These are phyloP conservation scores for Leccinum fallax DNA, from an alignment of 1,284 basidiomycete species.

Conservation along the genomic window DNA sequence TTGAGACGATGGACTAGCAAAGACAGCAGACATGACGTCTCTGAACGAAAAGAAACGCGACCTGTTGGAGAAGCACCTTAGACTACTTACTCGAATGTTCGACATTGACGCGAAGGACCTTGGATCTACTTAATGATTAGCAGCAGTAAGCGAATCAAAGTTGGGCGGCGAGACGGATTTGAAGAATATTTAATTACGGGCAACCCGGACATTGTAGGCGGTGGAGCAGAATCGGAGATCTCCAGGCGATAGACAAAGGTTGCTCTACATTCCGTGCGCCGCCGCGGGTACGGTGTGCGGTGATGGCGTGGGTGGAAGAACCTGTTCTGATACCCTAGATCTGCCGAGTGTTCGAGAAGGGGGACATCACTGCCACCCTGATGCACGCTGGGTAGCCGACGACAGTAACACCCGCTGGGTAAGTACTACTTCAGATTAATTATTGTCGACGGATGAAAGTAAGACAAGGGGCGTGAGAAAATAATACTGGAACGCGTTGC, in stretches of 20 bases:
- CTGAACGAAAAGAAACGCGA: not conserved
- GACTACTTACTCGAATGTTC: not conserved
- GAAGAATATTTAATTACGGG: not conserved
- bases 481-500: conserved; percentile 18
- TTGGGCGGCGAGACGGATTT: not conserved
- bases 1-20: not conserved
- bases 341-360: not conserved
- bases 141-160: not conserved
- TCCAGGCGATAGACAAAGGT: not conserved
- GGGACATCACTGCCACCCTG: not conserved
- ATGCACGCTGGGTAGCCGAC: not conserved
- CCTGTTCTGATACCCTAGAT: not conserved
- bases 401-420: not conserved
- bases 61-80: not conserved
- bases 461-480: conserved; percentile 20
- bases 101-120: not conserved
- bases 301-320: conserved; percentile 4
- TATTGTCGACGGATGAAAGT: not conserved
- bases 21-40: not conserved
- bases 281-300: not conserved
- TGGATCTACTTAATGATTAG: conserved; percentile 2
- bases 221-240: not conserved
- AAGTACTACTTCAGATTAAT: not conserved
- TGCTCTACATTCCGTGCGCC: not conserved
- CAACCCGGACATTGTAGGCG: not conserved